Conservation (phyloP, 1,139 yeast species). For the Debaryomyces robertsiae region DNA sequence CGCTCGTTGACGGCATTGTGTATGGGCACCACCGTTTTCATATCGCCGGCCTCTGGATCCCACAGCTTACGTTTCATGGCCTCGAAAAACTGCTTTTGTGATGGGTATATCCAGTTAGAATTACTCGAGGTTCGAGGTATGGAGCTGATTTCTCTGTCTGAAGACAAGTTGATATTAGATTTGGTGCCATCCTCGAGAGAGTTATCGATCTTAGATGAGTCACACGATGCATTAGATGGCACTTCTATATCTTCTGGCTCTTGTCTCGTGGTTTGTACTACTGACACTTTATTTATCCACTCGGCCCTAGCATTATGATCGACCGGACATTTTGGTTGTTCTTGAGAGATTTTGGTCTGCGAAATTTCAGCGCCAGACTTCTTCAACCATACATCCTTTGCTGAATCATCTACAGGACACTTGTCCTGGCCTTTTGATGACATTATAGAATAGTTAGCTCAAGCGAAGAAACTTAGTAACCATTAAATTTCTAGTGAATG, state of each 20-base stretch:
- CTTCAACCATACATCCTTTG: slow-evolving; percentile 23
- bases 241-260: slow-evolving; percentile 45
- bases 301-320: slow-evolving; percentile 60
- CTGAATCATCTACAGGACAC: slow-evolving; percentile 32
- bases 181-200: slow-evolving; percentile 24
- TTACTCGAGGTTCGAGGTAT: slow-evolving; percentile 75
- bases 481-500: slow-evolving; percentile 3
- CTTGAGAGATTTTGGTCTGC: slow-evolving; percentile 15
- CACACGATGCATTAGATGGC: slow-evolving; percentile 41
- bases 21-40: slow-evolving; percentile 90
- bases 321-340: slow-evolving; percentile 62
- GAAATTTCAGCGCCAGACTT: slow-evolving; percentile 4
- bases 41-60: slow-evolving; percentile 79
- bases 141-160: slow-evolving; percentile 75
- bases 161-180: slow-evolving; percentile 49
- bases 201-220: slow-evolving; percentile 40
- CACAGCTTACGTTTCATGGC: slow-evolving; percentile 93
- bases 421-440: slow-evolving; percentile 17
- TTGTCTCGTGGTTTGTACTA: slow-evolving; percentile 24
- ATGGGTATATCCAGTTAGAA: slow-evolving; percentile 89
- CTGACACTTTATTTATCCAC: slow-evolving; percentile 53
- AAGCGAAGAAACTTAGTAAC: background rate
- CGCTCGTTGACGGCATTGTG: slow-evolving; percentile 93
- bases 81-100: slow-evolving; percentile 90
- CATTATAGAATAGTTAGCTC: slow-evolving; percentile 3